These are phyloP conservation scores for Quercus variabilis DNA, from an alignment of 306 rosid genomes.

Conservation along the genomic window DNA sequence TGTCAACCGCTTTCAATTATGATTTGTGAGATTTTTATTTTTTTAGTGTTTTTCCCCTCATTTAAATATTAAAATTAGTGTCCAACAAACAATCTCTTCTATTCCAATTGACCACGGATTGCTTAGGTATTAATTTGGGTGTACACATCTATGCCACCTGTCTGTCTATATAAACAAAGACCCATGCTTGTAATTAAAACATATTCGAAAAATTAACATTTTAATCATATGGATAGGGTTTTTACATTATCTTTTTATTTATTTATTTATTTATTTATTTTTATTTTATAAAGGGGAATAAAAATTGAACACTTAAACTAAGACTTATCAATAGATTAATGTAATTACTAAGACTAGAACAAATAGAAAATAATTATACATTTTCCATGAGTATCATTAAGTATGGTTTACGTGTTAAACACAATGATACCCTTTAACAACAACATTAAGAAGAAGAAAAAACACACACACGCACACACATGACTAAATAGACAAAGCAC, in stretches of 20 bases:
- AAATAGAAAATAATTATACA: too few relatives aligned
- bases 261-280: too few relatives aligned
- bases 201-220: not conserved
- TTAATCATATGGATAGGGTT: not conserved
- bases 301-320: too few relatives aligned
- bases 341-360: too few relatives aligned
- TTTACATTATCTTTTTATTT: not conserved
- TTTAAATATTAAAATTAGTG: not conserved
- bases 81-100: not conserved
- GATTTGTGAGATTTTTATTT: not conserved
- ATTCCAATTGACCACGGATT: not conserved
- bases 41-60: not conserved
- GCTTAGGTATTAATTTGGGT: not conserved
- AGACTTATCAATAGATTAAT: too few relatives aligned
- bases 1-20: not conserved
- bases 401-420: too few relatives aligned
- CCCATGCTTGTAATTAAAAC: not conserved
- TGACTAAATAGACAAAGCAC: not conserved
- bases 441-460: not conserved
- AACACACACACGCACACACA: not conserved
- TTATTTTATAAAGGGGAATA: too few relatives aligned
- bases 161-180: not conserved
- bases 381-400: too few relatives aligned
- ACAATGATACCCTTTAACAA: not conserved
- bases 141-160: not conserved